These are phyloP conservation scores for Neoascochyta sp. DNA, from an alignment of 2,329 filamentous ascomycete species.

Conservation along the genomic window DNA sequence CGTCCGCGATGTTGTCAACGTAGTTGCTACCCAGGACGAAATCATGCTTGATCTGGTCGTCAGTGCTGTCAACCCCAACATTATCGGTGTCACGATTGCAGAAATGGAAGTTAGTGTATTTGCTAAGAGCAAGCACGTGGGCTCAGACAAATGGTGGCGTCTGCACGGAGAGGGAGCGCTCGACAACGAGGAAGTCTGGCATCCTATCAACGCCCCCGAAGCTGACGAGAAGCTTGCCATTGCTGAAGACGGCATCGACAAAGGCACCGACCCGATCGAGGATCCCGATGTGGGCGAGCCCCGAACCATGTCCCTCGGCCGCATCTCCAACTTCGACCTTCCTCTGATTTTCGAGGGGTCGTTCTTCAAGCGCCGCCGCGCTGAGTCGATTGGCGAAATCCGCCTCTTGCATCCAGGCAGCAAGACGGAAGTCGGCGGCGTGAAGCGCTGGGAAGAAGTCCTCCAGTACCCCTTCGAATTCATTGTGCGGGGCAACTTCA, in stretches of 20 bases:
- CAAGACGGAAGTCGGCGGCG: constrained; percentile 75
- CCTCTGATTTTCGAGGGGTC: constrained; percentile 85
- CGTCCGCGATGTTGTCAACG: constrained; percentile 77
- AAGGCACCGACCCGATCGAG: constrained; percentile 61
- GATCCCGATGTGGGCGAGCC: constrained; percentile 58
- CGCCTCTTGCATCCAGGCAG: constrained; percentile 82
- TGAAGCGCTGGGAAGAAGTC: constrained; percentile 84
- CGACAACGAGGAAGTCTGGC: constrained; percentile 25
- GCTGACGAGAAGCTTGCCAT: constrained; percentile 4
- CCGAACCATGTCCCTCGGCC: constrained; percentile 88
- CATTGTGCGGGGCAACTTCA: constrained; percentile 84
- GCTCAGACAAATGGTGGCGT: constrained; percentile 50
- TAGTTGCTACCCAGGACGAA: constrained; percentile 90
- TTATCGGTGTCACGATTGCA: constrained; percentile 80
- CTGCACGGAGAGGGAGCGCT: constrained; percentile 30
- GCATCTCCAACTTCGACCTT: constrained; percentile 81
- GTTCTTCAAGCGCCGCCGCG: constrained; percentile 70
- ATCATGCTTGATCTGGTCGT: constrained; percentile 91
- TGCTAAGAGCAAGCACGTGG: constrained; percentile 86
- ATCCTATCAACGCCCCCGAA: constrained; percentile 12
- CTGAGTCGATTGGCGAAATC: constrained; percentile 75
- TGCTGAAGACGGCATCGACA: constrained; percentile 39
- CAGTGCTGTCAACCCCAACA: constrained; percentile 85
- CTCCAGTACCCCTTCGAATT: constrained; percentile 90
- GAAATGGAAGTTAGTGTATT: constrained; percentile 90